These are phyloP conservation scores for Diaporthe vexans DNA, from an alignment of 2,329 filamentous ascomycete genomes.

Conservation along the genomic window DNA sequence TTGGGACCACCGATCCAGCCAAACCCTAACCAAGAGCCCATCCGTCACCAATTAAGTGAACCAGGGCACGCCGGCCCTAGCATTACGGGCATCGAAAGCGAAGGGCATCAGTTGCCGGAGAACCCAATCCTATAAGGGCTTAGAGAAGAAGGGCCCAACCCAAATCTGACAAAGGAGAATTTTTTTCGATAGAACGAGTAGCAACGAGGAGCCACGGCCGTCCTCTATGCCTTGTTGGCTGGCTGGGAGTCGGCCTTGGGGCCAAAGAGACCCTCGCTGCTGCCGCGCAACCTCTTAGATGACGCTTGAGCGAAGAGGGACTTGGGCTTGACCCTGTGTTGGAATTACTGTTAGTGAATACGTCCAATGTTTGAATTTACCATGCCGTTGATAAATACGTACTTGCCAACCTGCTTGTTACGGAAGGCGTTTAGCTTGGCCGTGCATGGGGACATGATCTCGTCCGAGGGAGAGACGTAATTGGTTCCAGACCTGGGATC, in stretches of 20 bases:
- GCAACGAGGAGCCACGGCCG: not conserved
- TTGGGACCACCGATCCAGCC: conserved; percentile 29
- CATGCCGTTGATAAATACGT: conserved; percentile 52
- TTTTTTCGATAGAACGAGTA: conserved; percentile 1
- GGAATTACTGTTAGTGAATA: not conserved
- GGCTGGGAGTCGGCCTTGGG: conserved; percentile 44
- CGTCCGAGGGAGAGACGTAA: conserved; percentile 88
- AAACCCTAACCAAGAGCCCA: not conserved
- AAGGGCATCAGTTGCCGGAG: conserved; percentile 16
- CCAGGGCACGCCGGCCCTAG: conserved; percentile 3
- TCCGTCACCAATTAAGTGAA: conserved; percentile 24
- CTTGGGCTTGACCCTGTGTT: conserved; percentile 72
- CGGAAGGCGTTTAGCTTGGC: conserved; percentile 86
- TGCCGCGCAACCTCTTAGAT: conserved; percentile 70
- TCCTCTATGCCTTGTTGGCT: conserved; percentile 14
- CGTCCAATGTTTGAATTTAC: not conserved
- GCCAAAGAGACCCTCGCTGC: conserved; percentile 55
- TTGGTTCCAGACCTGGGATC: conserved; percentile 37
- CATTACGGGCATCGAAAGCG: conserved; percentile 7
- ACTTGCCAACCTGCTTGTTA: conserved; percentile 86
- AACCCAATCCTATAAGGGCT: not conserved
- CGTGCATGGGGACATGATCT: conserved; percentile 88
- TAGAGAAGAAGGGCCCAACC: not conserved
- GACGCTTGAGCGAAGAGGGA: conserved; percentile 77
- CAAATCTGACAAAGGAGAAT: conserved; percentile 38